Base-by-base conservation (phyloP, 2,329 filamentous ascomycete species). In the Colletotrichum sp. region DNA sequence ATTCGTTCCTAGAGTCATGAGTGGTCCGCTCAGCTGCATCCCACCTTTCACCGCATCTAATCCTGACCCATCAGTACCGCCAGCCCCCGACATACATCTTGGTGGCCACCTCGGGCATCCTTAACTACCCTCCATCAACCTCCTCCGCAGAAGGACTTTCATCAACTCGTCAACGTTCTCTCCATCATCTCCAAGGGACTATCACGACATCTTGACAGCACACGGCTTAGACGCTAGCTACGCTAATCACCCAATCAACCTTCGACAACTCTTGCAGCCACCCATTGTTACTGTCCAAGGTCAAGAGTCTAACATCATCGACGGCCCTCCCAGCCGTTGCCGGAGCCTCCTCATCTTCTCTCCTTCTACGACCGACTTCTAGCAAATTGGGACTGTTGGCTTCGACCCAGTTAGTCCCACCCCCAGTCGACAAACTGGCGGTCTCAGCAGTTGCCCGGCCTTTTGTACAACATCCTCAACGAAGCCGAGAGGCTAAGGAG, bases 401-500 rank as follows among this genome's bases (percentile, higher is more conserved):
- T 71, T 75, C 71, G 75, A 75, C 57, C 77, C 77, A 77, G 72
- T 72, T 69, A 73, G 77, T 75, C 77, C 77, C 72, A 63, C 60
- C 65, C 68, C 57, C 68, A 76, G 64, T 63, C 69, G 75, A 52
- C 77, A 78, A 77, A 39, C 77, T 78, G 77, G 77, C 77, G 68
- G 75, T 72, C 71, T 75, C 71, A 68, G 69, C 75, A 68, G 65
- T 60, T 72, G 69, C 74, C 68, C 77, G 77, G 60, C 75, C 69
- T 65, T 77, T 72, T 68, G 75, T 63, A 67, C 77, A 78, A 59
- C 75, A 72, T 26, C 77, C 71, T 59, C 77, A 77, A 44, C 72
- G 75, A 44, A 66, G 68, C 68, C 75, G 75, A 24, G 77, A 78
- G 75, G 77, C 64, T 66, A 71, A 70, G 77, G 79, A 80, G 70